Base-by-base conservation (phyloP, 768 basidiomycete genomes). In the Ramaria rubella region DNA sequence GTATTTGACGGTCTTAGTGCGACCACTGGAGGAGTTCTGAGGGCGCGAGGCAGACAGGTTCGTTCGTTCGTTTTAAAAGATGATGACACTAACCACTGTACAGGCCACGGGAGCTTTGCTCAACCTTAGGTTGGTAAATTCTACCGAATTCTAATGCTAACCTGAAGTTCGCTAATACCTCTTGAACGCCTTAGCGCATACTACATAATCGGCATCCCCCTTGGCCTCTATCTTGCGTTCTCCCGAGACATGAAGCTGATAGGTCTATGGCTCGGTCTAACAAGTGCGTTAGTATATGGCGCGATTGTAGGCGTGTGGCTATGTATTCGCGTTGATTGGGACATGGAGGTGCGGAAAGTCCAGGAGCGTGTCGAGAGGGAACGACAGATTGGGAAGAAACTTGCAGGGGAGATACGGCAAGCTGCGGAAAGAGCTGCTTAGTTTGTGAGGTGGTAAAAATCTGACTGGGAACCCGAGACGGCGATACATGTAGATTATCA, bases 241-340 rank as follows among this genome's bases (percentile, higher is more conserved):
- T 73, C 72, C 50, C 67, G 65, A 11, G 67, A 73, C 34, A 75
- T 80, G 67, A 81, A 75, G 0, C 73, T 96, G 12, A 72, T 75
- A 19, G 94, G 94, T 0, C 77, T 96, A 15, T 96, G 93, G 94
- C 75, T 87, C 38, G 93, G 93, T 14, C 72, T 94, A 36, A 88
- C 87, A 0, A 65, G 80, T 4, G 82, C 87, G 1, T 73, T 91
- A 49, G 68, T 82, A 14, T 83, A 85, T 69, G 73, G 75, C 44
- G 71, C 82, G 0, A 66, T 76, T 7, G 66, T 81, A 15, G 85
- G 85, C 2, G 75, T 81, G 1, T 75, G 72, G 64, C 62, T 83
- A 1, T 80, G 76, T 49, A 33, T 89, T 15, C 65, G 70, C 21
- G 80, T 86, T 4, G 77, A 92, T 67, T 92, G 90, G 90, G 65